Base-by-base conservation (phyloP, 2,329 filamentous ascomycete species). In the Neobulgaria alba region DNA sequence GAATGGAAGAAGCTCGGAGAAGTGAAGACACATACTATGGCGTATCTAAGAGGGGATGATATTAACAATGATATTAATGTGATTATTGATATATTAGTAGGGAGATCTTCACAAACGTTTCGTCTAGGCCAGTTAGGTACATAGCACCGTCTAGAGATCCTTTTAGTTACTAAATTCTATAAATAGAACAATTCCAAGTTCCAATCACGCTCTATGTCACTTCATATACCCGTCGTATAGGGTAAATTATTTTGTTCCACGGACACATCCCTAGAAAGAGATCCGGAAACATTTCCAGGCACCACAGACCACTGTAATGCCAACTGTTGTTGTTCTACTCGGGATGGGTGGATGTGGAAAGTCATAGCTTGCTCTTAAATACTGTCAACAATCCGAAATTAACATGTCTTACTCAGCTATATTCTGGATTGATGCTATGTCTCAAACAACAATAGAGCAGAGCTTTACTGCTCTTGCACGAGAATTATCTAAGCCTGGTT, bases 1-100 rank as follows among this genome's bases (percentile, higher is more conserved):
- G 52, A 55, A 23, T 55, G 52, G 52, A 36, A 51, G 9, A 51
- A 38, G 16, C 20, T 54, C 2, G 41, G 16, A 20, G 49, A 54
- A 9, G 41, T 55, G 9, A 42, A 33, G 20, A 31, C 19, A 3
- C 45, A 55, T 16, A 53, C 52, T 3, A 29, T 17, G 39, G 33
- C 35, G 7, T 51, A 51, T 40, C 31, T 49, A 5, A 3, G 16
- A 2, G 10, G 29, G 2, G 4, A 17, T n/a, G 30, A n/a, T 3
- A 10, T 46, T 2, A 31, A 19, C 16, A 16, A 31, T 15, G 26
- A 10, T n/a, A 43, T 48, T 14, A 39, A 42, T 26, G 20, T 19
- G 3, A 42, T 49, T 36, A 43, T 49, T 2, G 16, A 43, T 15
- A 30, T 21, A 31, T 42, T 42, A 10, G 17, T 33, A 12, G 15